Evolutionary conservation across 2,329 filamentous ascomycete genomes (phyloP).

Genomic region (Colletotrichum camelliae): DNA sequence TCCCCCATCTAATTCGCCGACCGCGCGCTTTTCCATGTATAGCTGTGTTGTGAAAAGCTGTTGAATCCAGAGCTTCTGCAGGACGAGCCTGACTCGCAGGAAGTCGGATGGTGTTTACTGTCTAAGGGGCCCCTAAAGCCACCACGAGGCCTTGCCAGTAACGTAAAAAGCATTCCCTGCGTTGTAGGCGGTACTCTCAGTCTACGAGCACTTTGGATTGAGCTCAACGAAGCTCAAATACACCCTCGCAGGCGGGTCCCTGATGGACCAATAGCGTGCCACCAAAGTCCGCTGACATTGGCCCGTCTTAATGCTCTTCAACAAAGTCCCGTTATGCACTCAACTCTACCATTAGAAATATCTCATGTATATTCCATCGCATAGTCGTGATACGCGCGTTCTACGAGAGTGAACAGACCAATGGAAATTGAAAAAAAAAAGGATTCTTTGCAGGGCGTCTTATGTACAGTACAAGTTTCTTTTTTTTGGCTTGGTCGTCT

Average conservation of each 20-base stretch:
- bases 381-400: background rate
- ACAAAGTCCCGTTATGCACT: background rate
- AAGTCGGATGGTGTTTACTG: background rate
- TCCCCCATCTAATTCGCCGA: background rate
- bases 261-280: background rate
- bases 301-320: background rate
- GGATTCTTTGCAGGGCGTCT: conserved; percentile 16
- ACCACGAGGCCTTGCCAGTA: background rate
- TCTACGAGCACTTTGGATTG: background rate
- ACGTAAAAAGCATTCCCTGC: background rate
- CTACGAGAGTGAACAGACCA: background rate
- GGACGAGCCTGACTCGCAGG: background rate
- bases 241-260: background rate
- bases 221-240: background rate
- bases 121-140: background rate
- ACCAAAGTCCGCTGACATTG: background rate
- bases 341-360: background rate
- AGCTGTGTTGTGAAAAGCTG: background rate
- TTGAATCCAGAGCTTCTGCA: background rate
- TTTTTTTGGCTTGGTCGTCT: conserved; percentile 33
- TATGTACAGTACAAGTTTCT: conserved; percentile 30
- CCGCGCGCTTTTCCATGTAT: background rate
- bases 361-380: background rate
- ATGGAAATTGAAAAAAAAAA: background rate
- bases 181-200: background rate